Conservation (phyloP, 1,284 basidiomycete genomes). For the Schizophyllum amplum region DNA sequence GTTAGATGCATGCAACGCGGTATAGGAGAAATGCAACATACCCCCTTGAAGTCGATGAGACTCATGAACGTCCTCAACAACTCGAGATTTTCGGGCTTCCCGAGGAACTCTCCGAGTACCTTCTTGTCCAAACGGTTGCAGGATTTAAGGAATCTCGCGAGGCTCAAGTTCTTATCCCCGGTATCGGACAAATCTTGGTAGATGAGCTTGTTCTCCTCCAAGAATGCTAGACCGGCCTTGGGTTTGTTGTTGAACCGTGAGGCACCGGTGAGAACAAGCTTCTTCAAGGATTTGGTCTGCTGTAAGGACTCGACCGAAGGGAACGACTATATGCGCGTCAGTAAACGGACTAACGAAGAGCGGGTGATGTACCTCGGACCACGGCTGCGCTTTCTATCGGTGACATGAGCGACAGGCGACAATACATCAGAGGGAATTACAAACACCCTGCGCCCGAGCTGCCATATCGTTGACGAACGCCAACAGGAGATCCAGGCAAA, state of each 20-base stretch:
- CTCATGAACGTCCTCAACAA: conserved; percentile 84
- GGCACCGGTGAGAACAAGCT: conserved; percentile 79
- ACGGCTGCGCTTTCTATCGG: conserved; percentile 34
- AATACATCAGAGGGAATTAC: conserved; percentile 22
- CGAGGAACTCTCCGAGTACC: conserved; percentile 90
- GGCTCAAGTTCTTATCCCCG: conserved; percentile 42
- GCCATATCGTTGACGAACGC: conserved; percentile 88
- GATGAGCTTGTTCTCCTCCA: conserved; percentile 85
- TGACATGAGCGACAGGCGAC: conserved; percentile 3
- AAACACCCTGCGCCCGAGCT: conserved; percentile 62
- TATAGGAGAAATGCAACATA: conserved; percentile 30
- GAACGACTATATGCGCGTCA: conserved; percentile 34
- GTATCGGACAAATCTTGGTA: conserved; percentile 56
- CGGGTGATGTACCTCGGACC: conserved; percentile 46
- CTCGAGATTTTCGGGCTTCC: conserved; percentile 81
- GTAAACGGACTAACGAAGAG: conserved; percentile 1
- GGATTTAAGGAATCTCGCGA: conserved; percentile 83
- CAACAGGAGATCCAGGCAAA: conserved; percentile 86
- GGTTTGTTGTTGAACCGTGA: conserved; percentile 94
- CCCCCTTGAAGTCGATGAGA: conserved; percentile 86
- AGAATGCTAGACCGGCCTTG: conserved; percentile 83
- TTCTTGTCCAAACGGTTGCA: conserved; percentile 90
- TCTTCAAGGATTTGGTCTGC: conserved; percentile 79
- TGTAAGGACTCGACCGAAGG: conserved; percentile 53
- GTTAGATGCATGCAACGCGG: conserved; percentile 7